These are phyloP conservation scores for Melaleuca alternifolia DNA, from an alignment of 345 rosid genomes.

Conservation along the genomic window DNA sequence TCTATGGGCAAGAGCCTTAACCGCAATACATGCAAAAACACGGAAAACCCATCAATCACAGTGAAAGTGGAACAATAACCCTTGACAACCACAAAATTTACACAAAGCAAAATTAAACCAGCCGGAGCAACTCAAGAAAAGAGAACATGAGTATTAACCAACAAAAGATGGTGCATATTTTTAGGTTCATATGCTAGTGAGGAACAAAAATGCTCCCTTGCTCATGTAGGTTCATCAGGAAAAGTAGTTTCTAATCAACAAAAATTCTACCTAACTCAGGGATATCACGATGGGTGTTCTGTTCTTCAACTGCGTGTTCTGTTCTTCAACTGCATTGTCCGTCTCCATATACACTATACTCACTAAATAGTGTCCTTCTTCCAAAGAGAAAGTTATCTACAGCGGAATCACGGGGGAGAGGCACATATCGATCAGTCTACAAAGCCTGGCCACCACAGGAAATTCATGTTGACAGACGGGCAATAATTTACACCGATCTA, in stretches of 20 bases:
- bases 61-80: neutral
- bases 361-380: neutral
- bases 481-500: neutral
- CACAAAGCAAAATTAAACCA: neutral
- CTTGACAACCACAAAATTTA: neutral
- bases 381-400: neutral
- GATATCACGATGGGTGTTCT: neutral
- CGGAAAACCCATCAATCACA: neutral
- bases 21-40: neutral
- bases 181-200: neutral
- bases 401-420: neutral
- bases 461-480: neutral
- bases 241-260: neutral
- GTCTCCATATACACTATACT: neutral
- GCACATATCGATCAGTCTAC: neutral
- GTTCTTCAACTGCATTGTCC: neutral
- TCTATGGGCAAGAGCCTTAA: constrained; percentile 73
- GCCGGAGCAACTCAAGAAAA: neutral
- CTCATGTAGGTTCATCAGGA: neutral
- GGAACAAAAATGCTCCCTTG: neutral
- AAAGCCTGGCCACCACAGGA: neutral
- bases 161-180: neutral
- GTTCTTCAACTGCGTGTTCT: neutral
- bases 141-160: neutral
- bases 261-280: neutral